Evolutionary conservation across 192 early-diverging fungal genomes (phyloP), one percentile per base, ranked within the genome.

Genomic region (Gonapodya prolifera): DNA sequence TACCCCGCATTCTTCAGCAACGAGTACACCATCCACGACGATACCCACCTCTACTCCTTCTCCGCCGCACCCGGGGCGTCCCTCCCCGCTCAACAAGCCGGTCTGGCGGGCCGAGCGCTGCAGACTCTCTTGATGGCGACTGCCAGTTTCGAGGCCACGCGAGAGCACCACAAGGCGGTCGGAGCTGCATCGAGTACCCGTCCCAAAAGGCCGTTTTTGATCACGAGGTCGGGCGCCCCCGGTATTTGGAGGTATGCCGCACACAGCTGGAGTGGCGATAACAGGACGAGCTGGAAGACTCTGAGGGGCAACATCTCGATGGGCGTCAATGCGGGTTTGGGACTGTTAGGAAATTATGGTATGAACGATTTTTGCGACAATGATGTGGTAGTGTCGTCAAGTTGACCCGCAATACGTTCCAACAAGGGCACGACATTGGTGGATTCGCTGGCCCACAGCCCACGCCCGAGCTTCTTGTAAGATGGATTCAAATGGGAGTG

Each of bases 361-460:
- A 69, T 69, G 18, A 23, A 69, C 18, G 69, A 23, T 69, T 69
- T 69, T 18, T 70, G n/a, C n/a, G n/a, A n/a, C n/a, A n/a, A n/a
- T n/a, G n/a, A n/a, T n/a, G n/a, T n/a, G n/a, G n/a, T n/a, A n/a
- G n/a, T n/a, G n/a, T n/a, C n/a, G n/a, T n/a, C n/a, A n/a, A n/a
- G n/a, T n/a, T n/a, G n/a, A n/a, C n/a, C n/a, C n/a, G n/a, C n/a
- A n/a, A n/a, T n/a, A n/a, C n/a, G n/a, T n/a, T n/a, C n/a, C n/a
- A 80, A 0, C 89, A 90, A 82, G 89, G 89, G 8, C 89, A 90
- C 77, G 88, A 90, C 76, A 82, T 90, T 45, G 88, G 87, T 34
- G 89, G 89, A 0, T 90, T 90, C 82, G 82, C 80, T 23, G 89
- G 89, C 8, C 87, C 87, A 0, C 75, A 81, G 34, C 88, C 88